Base-by-base conservation (phyloP, 345 rosid genomes). In the Gossypium ekmanianum region DNA sequence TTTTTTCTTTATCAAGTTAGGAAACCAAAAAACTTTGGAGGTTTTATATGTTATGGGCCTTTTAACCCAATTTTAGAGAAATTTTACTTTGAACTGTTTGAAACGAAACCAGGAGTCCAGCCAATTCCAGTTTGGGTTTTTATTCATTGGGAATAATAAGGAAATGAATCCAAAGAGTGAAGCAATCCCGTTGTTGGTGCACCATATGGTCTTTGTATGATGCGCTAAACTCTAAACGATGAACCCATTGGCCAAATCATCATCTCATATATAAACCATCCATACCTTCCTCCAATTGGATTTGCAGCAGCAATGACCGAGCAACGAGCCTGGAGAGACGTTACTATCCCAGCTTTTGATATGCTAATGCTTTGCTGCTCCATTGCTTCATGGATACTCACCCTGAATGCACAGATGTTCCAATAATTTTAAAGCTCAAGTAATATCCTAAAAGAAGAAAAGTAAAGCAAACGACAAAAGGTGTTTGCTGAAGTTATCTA, bases 381-480 rank as follows among this genome's bases (percentile, higher is more conserved):
- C 99, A 95, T 95, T 61, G 98, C 99, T 86, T 93, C 99, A 74
- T 95, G 99, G 78, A 95, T 95, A 75, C 99, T 95, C 84, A 95
- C 99, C 88, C 98, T 95, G 85, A 78, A 79, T 43, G 74, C 18
- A 62, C 68, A 65, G 52, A 63, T 27, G 55, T 26, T 34, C 20
- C 51, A 22, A 71, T 22, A 22, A 43, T 17, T 20, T 77, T 45
- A 41, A 47, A 54, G 20, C 43, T 44, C 77, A 51, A 51, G 51
- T 76, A 58, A 75, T 58, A 14, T 65, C 43, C 45, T 11, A 27
- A 26, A 44, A 22, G 43, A 17, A 58, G 22, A 20, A 58, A 17
- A 62, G 52, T 10, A 61, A 39, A 22, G 22, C 12, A 45, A 14
- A n/a, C 59, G 17, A 8, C 43, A 73, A 47, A 50, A 71, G 34